Percentiles rank a stretch among this genome's conserved stretches.
Conservation (phyloP, 352 stramenopile species). For the Thalassiosira livingstoniorum region DNA sequence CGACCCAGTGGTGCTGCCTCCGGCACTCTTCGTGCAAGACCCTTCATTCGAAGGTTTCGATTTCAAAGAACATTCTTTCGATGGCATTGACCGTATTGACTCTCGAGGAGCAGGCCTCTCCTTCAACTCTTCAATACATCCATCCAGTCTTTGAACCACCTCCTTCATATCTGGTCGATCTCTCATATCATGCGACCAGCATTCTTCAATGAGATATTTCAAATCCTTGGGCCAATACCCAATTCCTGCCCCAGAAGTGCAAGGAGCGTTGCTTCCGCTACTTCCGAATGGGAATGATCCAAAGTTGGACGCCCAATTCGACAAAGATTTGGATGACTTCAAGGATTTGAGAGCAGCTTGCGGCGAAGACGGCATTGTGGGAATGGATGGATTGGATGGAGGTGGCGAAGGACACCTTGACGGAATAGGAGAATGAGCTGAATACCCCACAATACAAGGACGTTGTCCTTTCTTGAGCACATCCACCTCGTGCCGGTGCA, state of each 20-base stretch:
- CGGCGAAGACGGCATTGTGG: no score
- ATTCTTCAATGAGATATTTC: slow-evolving; percentile 44
- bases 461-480: slow-evolving; percentile 33
- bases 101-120: no score
- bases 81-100: no score
- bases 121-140: slow-evolving; percentile 38
- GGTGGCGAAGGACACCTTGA: not conserved
- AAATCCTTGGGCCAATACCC: slow-evolving; percentile 46
- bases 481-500: slow-evolving; percentile 39
- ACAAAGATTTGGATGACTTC: not conserved
- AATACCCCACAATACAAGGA: slow-evolving; percentile 29
- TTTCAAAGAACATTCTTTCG: no score
- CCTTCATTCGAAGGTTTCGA: no score
- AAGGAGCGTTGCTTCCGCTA: not conserved
- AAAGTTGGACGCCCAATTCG: slow-evolving; percentile 6
- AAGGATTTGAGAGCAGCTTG: not conserved
- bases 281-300: not conserved
- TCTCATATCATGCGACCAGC: slow-evolving; percentile 46
- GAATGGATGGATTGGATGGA: no score
- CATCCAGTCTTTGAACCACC: slow-evolving; percentile 36
- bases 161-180: slow-evolving; percentile 36
- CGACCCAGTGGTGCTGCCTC: no score
- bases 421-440: not conserved
- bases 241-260: not conserved
- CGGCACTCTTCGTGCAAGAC: no score